Evolutionary conservation across 1,139 yeast species (phyloP).

Genomic region (Pichia sp.): DNA sequence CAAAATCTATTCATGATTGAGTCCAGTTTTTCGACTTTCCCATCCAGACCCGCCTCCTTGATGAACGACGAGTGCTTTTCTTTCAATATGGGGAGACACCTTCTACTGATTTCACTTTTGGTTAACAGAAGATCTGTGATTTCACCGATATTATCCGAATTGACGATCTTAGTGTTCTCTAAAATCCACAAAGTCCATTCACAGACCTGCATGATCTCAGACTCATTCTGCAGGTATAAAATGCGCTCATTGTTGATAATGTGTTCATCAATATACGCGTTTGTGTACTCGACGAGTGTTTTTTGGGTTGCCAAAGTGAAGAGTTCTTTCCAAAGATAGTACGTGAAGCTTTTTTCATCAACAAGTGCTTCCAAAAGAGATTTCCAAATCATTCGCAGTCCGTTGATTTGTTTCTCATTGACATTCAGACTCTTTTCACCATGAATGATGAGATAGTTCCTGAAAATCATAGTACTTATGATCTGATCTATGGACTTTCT

Average conservation of each 20-base stretch:
- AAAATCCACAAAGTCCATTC: conserved; percentile 13
- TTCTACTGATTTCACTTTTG: conserved; percentile 6
- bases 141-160: conserved; percentile 1
- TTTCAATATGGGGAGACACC: conserved; percentile 3
- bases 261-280: conserved; percentile 1
- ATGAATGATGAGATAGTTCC: conserved; percentile 22
- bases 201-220: conserved; percentile 7
- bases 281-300: conserved; percentile 5
- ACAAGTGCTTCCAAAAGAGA: conserved; percentile 26
- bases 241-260: conserved; percentile 1
- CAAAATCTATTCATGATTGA: conserved; percentile 17
- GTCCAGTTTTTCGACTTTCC: conserved; percentile 5
- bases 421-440: conserved; percentile 13
- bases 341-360: conserved; percentile 16
- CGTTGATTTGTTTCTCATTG: conserved; percentile 21
- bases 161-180: conserved; percentile 5
- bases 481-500: conserved; percentile 32
- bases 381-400: conserved; percentile 25
- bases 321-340: conserved; percentile 14
- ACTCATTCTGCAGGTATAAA: conserved; percentile 5
- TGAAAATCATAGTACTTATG: conserved; percentile 16
- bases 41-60: conserved; percentile 1
- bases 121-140: conserved; percentile 2
- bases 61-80: conserved; percentile 1
- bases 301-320: conserved; percentile 10